phyloP scores from a whole-genome alignment of 495 filamentous ascomycete species.

The Aspergillus conjunctus region DNA sequence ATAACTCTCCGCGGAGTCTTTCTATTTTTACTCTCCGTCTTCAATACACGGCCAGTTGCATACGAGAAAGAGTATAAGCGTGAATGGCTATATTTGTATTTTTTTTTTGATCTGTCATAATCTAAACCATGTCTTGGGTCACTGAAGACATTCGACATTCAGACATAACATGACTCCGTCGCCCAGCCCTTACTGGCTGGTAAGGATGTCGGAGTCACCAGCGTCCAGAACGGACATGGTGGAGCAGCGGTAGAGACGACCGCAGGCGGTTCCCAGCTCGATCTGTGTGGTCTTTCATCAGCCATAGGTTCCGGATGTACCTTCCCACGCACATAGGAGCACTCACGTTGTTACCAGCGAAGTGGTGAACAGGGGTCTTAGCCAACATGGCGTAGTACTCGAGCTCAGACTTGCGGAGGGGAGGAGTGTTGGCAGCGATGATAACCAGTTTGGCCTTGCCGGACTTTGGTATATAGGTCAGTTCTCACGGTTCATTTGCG shows the following conservation, averaged over 20 bases:
- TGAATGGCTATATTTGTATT: constrained; percentile 9
- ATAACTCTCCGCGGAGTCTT: not conserved
- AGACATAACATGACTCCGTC: constrained; percentile 29
- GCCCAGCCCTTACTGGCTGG: constrained; percentile 45
- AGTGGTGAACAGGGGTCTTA: constrained; percentile 95
- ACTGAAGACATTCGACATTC: constrained; percentile 20
- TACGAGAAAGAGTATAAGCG: not conserved
- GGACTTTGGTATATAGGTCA: constrained; percentile 24
- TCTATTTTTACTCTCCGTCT: not conserved
- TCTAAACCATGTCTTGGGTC: constrained; percentile 25
- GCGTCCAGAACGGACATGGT: constrained; percentile 95
- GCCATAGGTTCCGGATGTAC: constrained; percentile 12
- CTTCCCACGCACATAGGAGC: not conserved
- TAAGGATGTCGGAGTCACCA: constrained; percentile 97
- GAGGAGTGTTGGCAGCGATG: constrained; percentile 93
- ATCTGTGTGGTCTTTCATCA: constrained; percentile 61
- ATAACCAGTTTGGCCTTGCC: constrained; percentile 67
- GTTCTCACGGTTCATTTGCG: constrained; percentile 9
- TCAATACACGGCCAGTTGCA: not conserved
- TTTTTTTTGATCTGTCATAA: constrained; percentile 27
- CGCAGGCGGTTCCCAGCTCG: constrained; percentile 91
- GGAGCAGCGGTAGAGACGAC: constrained; percentile 80
- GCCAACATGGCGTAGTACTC: constrained; percentile 91
- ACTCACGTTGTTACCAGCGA: constrained; percentile 95
- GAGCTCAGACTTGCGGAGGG: constrained; percentile 91